phyloP scores from a whole-genome alignment of 495 filamentous ascomycete species.

The Penicillium paxilli region DNA sequence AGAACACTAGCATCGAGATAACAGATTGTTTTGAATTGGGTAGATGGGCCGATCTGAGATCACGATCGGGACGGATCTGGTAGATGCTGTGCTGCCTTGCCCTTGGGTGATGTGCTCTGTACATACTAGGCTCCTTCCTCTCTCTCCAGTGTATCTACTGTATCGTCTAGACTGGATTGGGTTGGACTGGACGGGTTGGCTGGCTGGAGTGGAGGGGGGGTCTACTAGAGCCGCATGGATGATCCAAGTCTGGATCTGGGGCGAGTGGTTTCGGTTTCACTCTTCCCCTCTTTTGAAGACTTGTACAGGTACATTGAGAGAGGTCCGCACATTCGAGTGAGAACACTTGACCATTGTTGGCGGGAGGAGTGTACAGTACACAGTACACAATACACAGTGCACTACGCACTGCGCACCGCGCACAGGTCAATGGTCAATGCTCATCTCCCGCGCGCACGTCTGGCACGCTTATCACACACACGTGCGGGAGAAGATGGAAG shows the following conservation, averaged over 20 bases:
- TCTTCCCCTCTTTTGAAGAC: not conserved
- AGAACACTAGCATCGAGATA: too few relatives aligned
- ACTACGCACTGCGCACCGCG: too few relatives aligned
- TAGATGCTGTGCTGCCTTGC: not conserved
- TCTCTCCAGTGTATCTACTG: too few relatives aligned
- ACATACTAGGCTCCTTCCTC: too few relatives aligned
- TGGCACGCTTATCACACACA: not conserved
- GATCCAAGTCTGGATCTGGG: not conserved
- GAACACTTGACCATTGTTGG: too few relatives aligned
- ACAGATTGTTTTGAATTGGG: too few relatives aligned
- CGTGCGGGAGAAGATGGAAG: not conserved
- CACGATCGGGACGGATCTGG: not conserved
- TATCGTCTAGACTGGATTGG: not conserved
- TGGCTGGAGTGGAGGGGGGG: not conserved
- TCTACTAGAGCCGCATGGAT: conserved; percentile 8
- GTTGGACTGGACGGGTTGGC: not conserved
- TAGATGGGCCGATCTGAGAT: not conserved
- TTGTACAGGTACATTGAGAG: too few relatives aligned
- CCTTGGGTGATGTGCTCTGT: not conserved
- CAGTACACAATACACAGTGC: too few relatives aligned
- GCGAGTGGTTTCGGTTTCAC: not conserved
- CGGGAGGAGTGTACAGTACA: too few relatives aligned
- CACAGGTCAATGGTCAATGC: not conserved
- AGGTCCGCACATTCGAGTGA: too few relatives aligned
- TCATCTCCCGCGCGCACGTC: not conserved